Base-by-base conservation (phyloP, 768 basidiomycete species). In the Kondoa subrosea region DNA sequence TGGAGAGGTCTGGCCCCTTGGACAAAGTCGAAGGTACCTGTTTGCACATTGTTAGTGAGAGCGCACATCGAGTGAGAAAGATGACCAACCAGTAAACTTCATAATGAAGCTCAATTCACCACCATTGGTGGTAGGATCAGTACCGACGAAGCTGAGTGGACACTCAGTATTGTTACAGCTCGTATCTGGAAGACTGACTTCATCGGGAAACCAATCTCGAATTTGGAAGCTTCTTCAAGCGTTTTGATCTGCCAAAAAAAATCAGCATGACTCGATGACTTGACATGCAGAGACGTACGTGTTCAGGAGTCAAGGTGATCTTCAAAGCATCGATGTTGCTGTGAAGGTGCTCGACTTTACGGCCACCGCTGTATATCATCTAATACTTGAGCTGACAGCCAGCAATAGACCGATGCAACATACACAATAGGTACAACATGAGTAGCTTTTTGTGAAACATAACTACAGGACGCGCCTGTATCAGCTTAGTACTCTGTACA, bases 311-410 rank as follows among this genome's bases (percentile, higher is more conserved):
- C 21, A 72, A 58, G 27, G 64, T 63, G 59, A 72, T 29, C 16
- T 34, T 12, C 33, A 72, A 40, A 8, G 71, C 66, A 2, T 62
- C 21, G 59, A 72, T 66, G 70, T 71, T 72, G 57, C 61, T 68
- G 21, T 64, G 34, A 1, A 68, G 67, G 63, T 73, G 72, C 59
- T 57, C 50, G 33, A 71, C 64, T 65, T 73, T 73, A 62, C 72
- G 72, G 0, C 70, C 72, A 15, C 72, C 72, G 25, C 69, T 57
- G 34, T 67, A 21, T n/a, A n/a, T n/a, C n/a, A n/a, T n/a, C n/a
- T 25, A 50, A 21, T 50, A 50, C 40, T 8, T 50, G 40, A 50
- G 40, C 40, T 8, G 40, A 50, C 12, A 8, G 21, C 8, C 40
- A n/a, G 40, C 40, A 50, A 8, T 8, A 21, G 40, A 21, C 8